Evolutionary conservation across 345 rosid genomes (phyloP), one percentile per base, ranked within the genome.

Genomic region (Hypericum perforatum): DNA sequence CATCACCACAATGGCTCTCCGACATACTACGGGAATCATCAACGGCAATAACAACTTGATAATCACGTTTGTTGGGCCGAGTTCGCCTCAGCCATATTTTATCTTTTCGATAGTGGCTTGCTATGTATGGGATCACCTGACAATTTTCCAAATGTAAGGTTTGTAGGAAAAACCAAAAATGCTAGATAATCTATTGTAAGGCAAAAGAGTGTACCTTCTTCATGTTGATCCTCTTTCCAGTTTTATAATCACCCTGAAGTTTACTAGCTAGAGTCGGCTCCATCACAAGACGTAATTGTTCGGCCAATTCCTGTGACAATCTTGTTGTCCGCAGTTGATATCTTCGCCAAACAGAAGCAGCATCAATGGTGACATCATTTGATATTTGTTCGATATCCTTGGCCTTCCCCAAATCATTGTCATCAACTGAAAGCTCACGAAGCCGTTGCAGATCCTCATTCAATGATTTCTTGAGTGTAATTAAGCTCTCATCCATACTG

Each of bases 141-240:
- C 15, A 36, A 67, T 49, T 37, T 43, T 29, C n/a, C 52, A 58
- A 55, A 43, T 16, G 57, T 0, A 11, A 15, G 37, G 29, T 1
- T 22, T 22, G 4, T 22, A 22, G 2, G 2, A 41, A 61, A 22
- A 45, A 43, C 14, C 39, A 41, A 37, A 40, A 49, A 45, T 10
- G 53, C n/a, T 0, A 22, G 41, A 51, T 6, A 43, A 15, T 7
- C 9, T 7, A 59, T 46, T 5, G 41, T 14, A 13, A 7, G 36
- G 6, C 40, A 50, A 39, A 16, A 37, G 11, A 15, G n/a, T 11
- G 46, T 63, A 84, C 94, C 89, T 80, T 92, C 70, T 85, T 88
- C 97, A 92, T 92, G 80, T 92, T 92, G 63, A 92, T 85, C 60
- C 98, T 67, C 70, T 92, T 88, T 44, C 98, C 98, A 40, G 95